Base-by-base conservation (phyloP, 2,329 filamentous ascomycete genomes). In the Zopfia rhizophila region DNA sequence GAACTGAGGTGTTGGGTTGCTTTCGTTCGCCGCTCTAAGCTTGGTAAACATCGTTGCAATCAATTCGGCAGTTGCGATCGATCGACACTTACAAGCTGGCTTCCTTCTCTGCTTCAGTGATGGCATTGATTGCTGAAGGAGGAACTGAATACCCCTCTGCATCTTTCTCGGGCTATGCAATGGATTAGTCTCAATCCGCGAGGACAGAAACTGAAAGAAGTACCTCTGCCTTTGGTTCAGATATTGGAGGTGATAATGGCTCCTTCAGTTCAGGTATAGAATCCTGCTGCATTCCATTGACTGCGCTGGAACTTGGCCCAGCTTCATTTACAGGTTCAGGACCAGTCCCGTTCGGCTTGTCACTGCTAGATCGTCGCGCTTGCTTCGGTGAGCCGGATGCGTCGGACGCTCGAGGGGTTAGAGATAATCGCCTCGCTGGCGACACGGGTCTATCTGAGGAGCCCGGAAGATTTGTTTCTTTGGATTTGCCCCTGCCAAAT, bases 101-200 rank as follows among this genome's bases (percentile, higher is more conserved):
- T 64, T 91, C 89, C 30, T 80, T 80, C 68, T 91, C 82, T 6
- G 89, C 89, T 65, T 87, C 84, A 0, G 89, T 87, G 46, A 93
- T 75, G 27, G 76, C 73, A 55, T 79, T 78, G 14, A 71, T 63
- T 78, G 66, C 87, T 78, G 82, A 76, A 0, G 84, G 79, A 0
- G 87, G 89, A n/a, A 93, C 82, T 3, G 82, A 87, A 64, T 86
- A 94, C 5, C 90, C 90, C 55, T 95, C 90, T 0, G 83, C 75
- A 64, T 94, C 90, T 65, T 84, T 89, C 16, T 65, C 58, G 14
- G 74, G 72, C 43, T 79, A 66, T 19, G 17, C 8, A 17, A 21
- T 4, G 8, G 10, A 22, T 48, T 22, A 45, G 18, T 28, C 10
- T 37, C 7, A 18, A 33, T 17, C 27, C 14, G 13, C 7, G 23